A percentile compares a stretch with the other conserved stretches of the same genome.
phyloP scores from a whole-genome alignment of 768 basidiomycete species.

The Dendrothele bispora region DNA sequence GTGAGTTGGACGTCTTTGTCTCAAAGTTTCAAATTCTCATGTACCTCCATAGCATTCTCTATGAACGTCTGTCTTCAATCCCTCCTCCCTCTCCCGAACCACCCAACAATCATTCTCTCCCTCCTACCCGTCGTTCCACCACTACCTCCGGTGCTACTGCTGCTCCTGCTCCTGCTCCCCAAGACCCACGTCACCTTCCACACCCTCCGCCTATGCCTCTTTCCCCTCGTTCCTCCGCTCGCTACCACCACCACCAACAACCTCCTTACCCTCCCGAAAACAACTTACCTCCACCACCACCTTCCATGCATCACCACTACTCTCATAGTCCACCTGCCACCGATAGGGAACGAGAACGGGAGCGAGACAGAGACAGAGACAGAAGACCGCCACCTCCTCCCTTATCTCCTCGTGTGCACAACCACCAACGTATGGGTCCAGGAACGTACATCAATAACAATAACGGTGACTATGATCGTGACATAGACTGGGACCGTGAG shows the following conservation, averaged over 20 bases:
- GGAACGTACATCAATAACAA: slow-evolving; percentile 56
- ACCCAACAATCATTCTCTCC: too few relatives aligned
- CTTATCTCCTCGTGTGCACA: slow-evolving; percentile 48
- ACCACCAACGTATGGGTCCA: slow-evolving; percentile 68
- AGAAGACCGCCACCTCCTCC: too few relatives aligned
- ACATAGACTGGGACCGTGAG: slow-evolving; percentile 39
- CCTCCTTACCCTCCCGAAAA: slow-evolving; percentile 47
- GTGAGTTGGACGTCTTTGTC: slow-evolving; percentile 50
- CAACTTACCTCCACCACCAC: too few relatives aligned
- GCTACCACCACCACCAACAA: slow-evolving; percentile 50
- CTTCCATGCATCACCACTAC: slow-evolving; percentile 40
- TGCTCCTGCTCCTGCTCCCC: slow-evolving; percentile 25
- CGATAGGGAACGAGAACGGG: slow-evolving; percentile 29
- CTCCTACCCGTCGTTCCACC: slow-evolving; percentile 33
- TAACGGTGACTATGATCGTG: slow-evolving; percentile 44
- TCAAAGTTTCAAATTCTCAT: too few relatives aligned
- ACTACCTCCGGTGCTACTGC: too few relatives aligned
- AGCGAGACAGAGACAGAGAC: too few relatives aligned
- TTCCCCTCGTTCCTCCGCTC: slow-evolving; percentile 29
- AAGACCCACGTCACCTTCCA: slow-evolving; percentile 16
- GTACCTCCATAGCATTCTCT: slow-evolving; percentile 65
- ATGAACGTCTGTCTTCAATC: slow-evolving; percentile 69
- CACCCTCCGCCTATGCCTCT: slow-evolving; percentile 32
- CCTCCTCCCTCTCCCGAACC: too few relatives aligned
- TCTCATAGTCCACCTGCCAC: slow-evolving; percentile 51